Percentiles rank a stretch among this genome's conserved stretches.
These are phyloP conservation scores for Solanum aculeatissimum DNA, from an alignment of 305 asterid species.

Conservation along the genomic window DNA sequence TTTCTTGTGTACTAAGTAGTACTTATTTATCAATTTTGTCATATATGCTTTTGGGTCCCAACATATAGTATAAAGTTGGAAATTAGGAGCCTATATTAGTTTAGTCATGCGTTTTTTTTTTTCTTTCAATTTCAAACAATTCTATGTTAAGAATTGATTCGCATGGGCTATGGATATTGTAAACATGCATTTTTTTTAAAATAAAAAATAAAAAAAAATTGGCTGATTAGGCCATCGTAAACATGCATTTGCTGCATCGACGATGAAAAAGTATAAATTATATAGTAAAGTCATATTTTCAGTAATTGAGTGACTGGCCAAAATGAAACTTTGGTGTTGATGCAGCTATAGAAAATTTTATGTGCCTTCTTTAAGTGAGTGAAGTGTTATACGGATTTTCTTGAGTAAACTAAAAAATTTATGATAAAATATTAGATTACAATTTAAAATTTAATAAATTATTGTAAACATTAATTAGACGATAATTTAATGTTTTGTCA, in stretches of 20 bases:
- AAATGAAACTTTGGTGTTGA: neutral
- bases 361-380: neutral
- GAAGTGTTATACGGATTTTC: neutral
- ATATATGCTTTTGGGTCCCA: neutral
- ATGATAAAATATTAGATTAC: neutral
- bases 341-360: neutral
- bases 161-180: neutral
- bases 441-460: fast-evolving
- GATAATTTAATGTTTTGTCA: no score
- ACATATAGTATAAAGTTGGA: neutral
- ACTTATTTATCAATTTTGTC: neutral
- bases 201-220: no score
- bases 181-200: neutral
- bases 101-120: neutral
- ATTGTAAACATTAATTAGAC: neutral
- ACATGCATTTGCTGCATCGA: neutral
- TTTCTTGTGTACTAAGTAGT: neutral
- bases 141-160: neutral
- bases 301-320: neutral
- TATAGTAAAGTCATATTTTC: neutral
- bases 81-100: neutral
- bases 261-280: neutral
- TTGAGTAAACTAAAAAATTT: neutral
- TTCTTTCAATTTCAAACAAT: neutral
- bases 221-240: neutral